phyloP scores from a whole-genome alignment of 257 asterid genomes.

The Haberlea rhodopensis region DNA sequence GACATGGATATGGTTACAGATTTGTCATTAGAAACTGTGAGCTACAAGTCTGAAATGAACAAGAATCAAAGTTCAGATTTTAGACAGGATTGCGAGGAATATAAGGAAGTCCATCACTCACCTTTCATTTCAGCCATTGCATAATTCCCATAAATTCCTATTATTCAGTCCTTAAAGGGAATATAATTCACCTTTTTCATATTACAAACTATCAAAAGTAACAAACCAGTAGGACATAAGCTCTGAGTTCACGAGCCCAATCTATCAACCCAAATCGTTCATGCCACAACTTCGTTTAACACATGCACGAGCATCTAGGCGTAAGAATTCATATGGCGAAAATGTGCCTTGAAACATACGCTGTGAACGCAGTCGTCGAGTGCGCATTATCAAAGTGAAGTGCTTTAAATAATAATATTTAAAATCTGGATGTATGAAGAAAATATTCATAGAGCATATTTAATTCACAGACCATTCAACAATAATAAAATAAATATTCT shows the following conservation, averaged over 20 bases:
- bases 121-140: background rate
- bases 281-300: background rate
- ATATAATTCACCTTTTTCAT: too few species aligned
- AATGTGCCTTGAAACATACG: background rate
- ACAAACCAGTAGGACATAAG: too few species aligned
- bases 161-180: background rate
- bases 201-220: too few species aligned
- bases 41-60: background rate
- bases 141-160: background rate
- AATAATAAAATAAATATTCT: too few species aligned
- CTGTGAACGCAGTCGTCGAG: too few species aligned
- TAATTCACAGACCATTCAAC: too few species aligned
- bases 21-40: too few species aligned
- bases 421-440: background rate
- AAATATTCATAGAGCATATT: too few species aligned
- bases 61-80: background rate
- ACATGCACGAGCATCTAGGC: background rate
- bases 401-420: background rate
- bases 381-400: background rate
- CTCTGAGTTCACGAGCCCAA: too few species aligned
- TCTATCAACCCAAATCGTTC: background rate
- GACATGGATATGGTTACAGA: background rate
- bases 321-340: too few species aligned
- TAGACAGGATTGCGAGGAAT: background rate
- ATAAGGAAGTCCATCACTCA: too few species aligned